A percentile compares a stretch with the other conserved stretches of the same genome.
Evolutionary conservation across 1,284 basidiomycete genomes (phyloP).

Genomic region (Stygiomarasmius scandens): DNA sequence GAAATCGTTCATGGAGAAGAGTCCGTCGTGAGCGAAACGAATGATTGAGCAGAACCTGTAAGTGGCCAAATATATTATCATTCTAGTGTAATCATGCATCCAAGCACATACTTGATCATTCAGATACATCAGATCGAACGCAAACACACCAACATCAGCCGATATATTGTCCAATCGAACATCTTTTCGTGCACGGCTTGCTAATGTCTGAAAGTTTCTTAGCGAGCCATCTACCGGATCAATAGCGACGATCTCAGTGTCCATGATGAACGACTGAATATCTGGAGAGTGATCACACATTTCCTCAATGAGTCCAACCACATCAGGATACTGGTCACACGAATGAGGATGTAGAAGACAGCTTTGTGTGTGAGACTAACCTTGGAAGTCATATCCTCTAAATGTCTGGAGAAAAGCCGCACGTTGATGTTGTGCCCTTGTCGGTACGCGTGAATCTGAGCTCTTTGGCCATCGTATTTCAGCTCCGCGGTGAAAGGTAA

Average conservation of each 20-base stretch:
- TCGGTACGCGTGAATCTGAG: conserved; percentile 76
- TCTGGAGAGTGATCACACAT: conserved; percentile 47
- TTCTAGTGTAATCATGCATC: not conserved
- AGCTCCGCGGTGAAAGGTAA: conserved; percentile 79
- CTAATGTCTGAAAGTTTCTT: conserved; percentile 85
- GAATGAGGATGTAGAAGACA: conserved; percentile 13
- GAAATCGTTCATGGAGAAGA: conserved; percentile 63
- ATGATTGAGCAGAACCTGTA: conserved; percentile 68
- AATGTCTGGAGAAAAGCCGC: conserved; percentile 84
- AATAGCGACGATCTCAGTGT: conserved; percentile 82
- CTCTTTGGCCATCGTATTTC: conserved; percentile 89
- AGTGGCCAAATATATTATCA: not conserved
- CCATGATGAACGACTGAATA: conserved; percentile 80
- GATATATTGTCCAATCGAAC: conserved; percentile 81
- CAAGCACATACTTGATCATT: conserved; percentile 66
- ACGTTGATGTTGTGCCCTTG: conserved; percentile 51
- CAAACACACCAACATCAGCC: conserved; percentile 84
- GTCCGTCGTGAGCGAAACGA: conserved; percentile 77
- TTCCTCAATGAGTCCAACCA: conserved; percentile 59
- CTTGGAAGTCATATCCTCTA: conserved; percentile 93
- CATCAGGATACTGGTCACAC: conserved; percentile 80
- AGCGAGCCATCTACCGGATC: conserved; percentile 69
- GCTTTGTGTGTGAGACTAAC: conserved; percentile 34
- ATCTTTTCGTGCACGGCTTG: conserved; percentile 84
- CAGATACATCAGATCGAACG: conserved; percentile 90